Base-by-base conservation (phyloP, 208 protist species). In the Crithidia brevicula region DNA sequence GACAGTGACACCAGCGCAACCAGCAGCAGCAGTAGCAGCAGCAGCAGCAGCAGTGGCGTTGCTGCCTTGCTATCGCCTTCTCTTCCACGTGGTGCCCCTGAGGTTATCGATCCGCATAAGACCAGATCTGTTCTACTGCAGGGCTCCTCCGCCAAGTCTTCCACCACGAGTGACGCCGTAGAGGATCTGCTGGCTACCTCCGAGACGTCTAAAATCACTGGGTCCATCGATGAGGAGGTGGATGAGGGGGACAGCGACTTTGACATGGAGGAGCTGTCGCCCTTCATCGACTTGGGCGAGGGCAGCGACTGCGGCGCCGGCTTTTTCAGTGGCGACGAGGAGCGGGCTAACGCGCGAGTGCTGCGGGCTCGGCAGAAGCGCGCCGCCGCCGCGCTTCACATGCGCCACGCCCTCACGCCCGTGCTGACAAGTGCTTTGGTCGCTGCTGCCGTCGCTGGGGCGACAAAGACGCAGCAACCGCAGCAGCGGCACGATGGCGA, bases 161-260 rank as follows among this genome's bases (percentile, higher is more conserved):
- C 33, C 22, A 25, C 36, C 5, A 43, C 54, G 11, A 60, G 54
- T 23, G 52, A 58, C n/a, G 52, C n/a, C n/a, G 52, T 43, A 16
- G 52, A 28, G 0, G 33, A 27, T 25, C 11, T 45, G n/a, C 15
- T 28, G 3, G 52, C 52, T 33, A 45, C 52, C 3, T 45, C 52
- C 6, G 16, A 23, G 16, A 25, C 52, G n/a, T 43, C 1, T 13
- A 7, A 30, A 0, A 15, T 11, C 3, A 4, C 51, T 27, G 7
- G 4, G 2, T 5, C 4, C 31, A 38, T 3, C 18, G 42, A 40
- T 2, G 56, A 62, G 11, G 40, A 50, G 36, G 42, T 50, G 23
- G 42, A 23, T 3, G 54, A 49, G 4, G 54, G 5, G 7, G 38
- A 49, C 10, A 47, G 42, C 42, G 56, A 62, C 16, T 1, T 13